Base-by-base conservation (phyloP, 768 basidiomycete genomes). In the Pleurotus citrinopileatus region DNA sequence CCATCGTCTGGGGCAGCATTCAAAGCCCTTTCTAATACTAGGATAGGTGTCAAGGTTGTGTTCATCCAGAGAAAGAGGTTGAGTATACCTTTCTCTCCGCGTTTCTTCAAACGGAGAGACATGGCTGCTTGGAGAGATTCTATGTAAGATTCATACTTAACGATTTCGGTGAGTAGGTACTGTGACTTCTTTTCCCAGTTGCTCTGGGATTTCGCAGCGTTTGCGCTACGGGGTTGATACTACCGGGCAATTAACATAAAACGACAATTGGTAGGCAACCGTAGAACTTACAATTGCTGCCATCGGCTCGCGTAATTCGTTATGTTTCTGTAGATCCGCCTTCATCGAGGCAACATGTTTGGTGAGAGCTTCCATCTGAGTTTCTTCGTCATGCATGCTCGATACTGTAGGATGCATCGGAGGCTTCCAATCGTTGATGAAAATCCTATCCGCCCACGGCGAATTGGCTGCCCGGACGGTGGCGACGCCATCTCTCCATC, bases 171-270 rank as follows among this genome's bases (percentile, higher is more conserved):
- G 51, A 94, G 77, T 43, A 98, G 73, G 67, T 91, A 91, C 63
- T 91, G 86, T 2, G 91, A 93, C 66, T 89, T 95, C 66, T 84
- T 88, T 71, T 91, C 90, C 93, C 94, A 98, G 65, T 99, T 99
- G 56, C 81, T 80, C 60, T 83, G 78, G 0, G 97, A 87, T 70
- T 87, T 98, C 60, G 75, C 62, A 0, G 81, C 79, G 64, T 89
- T 94, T 20, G 83, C 65, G 20, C 91, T 85, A 10, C 88, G 84
- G 1, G 89, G 79, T 54, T 86, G 76, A 66, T 93, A 99, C 94
- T 97, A 54, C 10, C 53, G 23, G 45, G 40, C 48, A 53, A 51
- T 56, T 61, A 20, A 63, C 17, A 46, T 42, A 32, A 32, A 46
- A 27, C 22, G 27, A 57, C 20, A 32, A 43, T 38, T 12, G 32